Evolutionary conservation across 768 basidiomycete genomes (phyloP), one percentile per base, ranked within the genome.

Genomic region (Tricholoma terreum): DNA sequence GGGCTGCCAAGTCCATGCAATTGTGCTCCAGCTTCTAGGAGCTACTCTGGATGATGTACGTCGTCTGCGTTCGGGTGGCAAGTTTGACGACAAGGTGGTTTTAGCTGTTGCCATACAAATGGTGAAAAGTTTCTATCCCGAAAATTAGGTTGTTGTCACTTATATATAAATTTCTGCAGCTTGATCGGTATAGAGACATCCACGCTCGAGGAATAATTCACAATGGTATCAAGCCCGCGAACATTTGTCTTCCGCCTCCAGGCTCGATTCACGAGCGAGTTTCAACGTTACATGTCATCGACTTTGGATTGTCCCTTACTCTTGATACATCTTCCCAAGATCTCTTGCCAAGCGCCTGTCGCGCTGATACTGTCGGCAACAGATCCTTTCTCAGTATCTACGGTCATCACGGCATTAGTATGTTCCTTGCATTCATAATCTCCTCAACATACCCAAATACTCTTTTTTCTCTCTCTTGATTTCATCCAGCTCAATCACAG

Each of bases 341-440:
- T 14, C 43, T 61, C 15, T 58, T 67, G 10, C 64, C 69, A 15
- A 62, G 64, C 31, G 48, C 50, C 7, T 58, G 57, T 5, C 62
- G 59, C 1, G 57, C 63, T 14, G 64, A 67, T 33, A 57, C 56
- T 3, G 59, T 71, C 5, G 71, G 73, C 14, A 72, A 72, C 46
- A 59, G 71, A 43, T 62, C 58, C 12, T 73, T 70, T 54, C 50
- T 71, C 56, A 70, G 73, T 54, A 62, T 69, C 12, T 67, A 68
- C 15, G 70, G 67, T 3, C 71, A 73, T 45, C 67, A 69, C 40
- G 69, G 70, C 1, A 66, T 74, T 38, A 67, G 71, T 74, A 57
- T 22, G 65, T 59, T 12, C 49, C 19, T 53, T 52, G 24, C 9
- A 8, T 50, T 48, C 19, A 40, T 30, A 31, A 8, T 19, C 11